A percentile compares a stretch with the other conserved stretches of the same genome.
Evolutionary conservation across 345 rosid genomes (phyloP).

Genomic region (Physaria fendleri): DNA sequence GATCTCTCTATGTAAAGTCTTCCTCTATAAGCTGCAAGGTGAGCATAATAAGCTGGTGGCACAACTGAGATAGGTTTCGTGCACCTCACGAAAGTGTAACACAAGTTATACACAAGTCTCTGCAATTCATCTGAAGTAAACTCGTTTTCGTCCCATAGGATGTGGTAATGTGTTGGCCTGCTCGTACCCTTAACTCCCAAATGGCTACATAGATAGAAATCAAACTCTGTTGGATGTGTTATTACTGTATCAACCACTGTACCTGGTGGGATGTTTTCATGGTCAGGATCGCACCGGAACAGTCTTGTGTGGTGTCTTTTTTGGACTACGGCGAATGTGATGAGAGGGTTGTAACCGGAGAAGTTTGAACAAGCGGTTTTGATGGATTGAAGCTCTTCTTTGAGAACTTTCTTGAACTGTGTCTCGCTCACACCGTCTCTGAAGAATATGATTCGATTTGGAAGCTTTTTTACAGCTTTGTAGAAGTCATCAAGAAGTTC

Average conservation of each 20-base stretch:
- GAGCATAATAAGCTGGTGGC: constrained; percentile 94
- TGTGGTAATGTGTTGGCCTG: constrained; percentile 87
- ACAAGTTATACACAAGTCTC: constrained; percentile 74
- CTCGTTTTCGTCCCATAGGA: constrained; percentile 74
- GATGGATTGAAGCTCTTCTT: constrained; percentile 70
- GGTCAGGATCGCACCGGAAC: constrained; percentile 50
- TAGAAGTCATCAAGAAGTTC: constrained; percentile 75
- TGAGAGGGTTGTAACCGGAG: constrained; percentile 55
- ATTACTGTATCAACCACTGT: constrained; percentile 88
- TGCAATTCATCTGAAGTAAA: constrained; percentile 93
- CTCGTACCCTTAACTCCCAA: constrained; percentile 94
- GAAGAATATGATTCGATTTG: constrained; percentile 80
- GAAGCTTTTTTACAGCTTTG: constrained; percentile 58
- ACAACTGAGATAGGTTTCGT: constrained; percentile 91
- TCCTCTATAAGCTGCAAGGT: constrained; percentile 92
- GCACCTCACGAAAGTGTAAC: constrained; percentile 88
- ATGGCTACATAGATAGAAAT: constrained; percentile 91
- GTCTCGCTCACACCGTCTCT: constrained; percentile 96
- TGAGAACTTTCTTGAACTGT: constrained; percentile 70
- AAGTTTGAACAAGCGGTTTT: constrained; percentile 57
- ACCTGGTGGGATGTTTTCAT: constrained; percentile 83
- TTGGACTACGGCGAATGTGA: constrained; percentile 84
- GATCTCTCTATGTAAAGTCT: constrained; percentile 84
- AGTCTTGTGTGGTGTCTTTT: constrained; percentile 91
- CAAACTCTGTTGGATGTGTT: constrained; percentile 86